Base-by-base conservation (phyloP, 75 land plant species). In the Cryptomeria japonica region DNA sequence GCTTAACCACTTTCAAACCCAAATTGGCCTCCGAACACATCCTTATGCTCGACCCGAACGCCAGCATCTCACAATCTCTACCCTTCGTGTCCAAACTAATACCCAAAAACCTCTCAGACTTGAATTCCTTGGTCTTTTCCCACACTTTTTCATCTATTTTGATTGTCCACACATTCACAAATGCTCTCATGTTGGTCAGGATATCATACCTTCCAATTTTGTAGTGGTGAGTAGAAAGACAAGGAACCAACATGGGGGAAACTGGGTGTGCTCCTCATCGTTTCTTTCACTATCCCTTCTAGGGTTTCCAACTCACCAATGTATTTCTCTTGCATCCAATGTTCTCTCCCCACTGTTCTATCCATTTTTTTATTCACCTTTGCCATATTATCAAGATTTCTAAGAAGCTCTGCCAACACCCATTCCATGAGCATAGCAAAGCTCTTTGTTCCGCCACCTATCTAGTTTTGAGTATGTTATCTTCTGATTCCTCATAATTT, bases 21-120 rank as follows among this genome's bases (percentile, higher is more conserved):
- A 96, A 88, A 72, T 83, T 84, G 25, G 90, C 89, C 5, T 95
- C 97, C 0, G 97, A 95, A 87, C 97, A 96, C 93, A 92, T 91
- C 58, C 97, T 75, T 73, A 96, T 70, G 6, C 96, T 94, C 1
- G 97, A 78, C 5, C 97, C 97, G 56, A 96, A 96, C 13, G 97
- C 96, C 87, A 95, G 56, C 3, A 96, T 89, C 89, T 93, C 91
- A 41, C 75, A 96, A 85, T 93, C 88, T 1, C 88, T 88, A 0
- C 96, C 96, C 87, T 88, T 92, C 25, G 92, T 90, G 76, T 93
- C 97, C 39, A 95, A 89, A 15, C 36, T 86, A 61, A 47, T 89
- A 8, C 91, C 92, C 4, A 88, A 0, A 85, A 96, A 96, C 84
- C 97, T 87, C 80, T 94, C 96, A 2, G 94, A 96, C 25, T 49